Conservation (phyloP, 129 eudicot genomes). For the Saposhnikovia divaricata region DNA sequence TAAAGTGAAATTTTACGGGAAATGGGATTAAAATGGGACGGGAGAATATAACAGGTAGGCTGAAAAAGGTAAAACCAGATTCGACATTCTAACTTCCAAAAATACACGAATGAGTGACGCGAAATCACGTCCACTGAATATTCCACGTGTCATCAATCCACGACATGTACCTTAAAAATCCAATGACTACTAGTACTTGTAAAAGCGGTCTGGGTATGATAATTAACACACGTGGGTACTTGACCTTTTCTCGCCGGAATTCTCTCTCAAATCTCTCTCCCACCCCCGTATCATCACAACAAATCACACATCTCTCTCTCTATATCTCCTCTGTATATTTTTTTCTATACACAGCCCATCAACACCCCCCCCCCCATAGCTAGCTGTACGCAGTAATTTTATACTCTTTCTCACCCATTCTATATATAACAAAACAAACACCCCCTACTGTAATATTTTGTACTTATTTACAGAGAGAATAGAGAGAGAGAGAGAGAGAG, state of each 20-base stretch:
- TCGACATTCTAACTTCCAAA: not conserved
- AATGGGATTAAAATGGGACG: too few relatives aligned
- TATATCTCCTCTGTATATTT: not conserved
- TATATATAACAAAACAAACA: not conserved
- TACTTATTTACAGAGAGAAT: too few relatives aligned
- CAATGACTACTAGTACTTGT: too few relatives aligned
- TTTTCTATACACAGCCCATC: not conserved
- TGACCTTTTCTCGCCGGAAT: constrained; percentile 56
- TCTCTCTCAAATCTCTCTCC: constrained; percentile 20
- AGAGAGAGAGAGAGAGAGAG: not conserved
- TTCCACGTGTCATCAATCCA: not conserved
- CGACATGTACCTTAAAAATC: too few relatives aligned
- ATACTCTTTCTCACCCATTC: not conserved
- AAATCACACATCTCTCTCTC: not conserved
- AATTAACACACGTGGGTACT: constrained; percentile 47
- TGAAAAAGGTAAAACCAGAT: not conserved
- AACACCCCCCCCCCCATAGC: not conserved
- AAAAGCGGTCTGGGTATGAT: not conserved
- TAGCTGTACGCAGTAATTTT: not conserved
- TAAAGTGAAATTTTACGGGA: too few relatives aligned
- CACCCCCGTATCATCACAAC: not conserved
- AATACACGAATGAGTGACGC: not conserved
- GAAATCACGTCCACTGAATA: not conserved
- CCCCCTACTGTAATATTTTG: not conserved
- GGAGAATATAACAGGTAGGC: not conserved